Evolutionary conservation across 805 yeast species (phyloP).

Genomic region (Teunomyces aglyptinius): DNA sequence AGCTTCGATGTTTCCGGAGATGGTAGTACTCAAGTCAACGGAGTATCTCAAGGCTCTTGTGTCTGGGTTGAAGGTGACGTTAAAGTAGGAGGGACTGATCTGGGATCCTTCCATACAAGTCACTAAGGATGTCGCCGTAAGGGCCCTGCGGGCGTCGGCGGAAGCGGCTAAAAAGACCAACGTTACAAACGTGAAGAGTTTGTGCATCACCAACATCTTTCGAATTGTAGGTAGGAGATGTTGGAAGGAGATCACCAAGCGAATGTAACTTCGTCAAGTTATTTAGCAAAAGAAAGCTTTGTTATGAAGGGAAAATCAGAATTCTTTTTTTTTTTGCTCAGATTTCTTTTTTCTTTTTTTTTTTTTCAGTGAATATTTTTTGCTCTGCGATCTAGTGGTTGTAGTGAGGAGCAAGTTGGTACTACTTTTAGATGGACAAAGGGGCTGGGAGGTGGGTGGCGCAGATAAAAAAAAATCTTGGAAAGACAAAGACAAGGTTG

Average conservation of each 20-base stretch:
- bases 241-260: constrained; percentile 1
- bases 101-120: constrained; percentile 80
- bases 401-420: not conserved
- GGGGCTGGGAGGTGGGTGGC: not conserved
- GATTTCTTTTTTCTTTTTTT: not conserved
- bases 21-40: constrained; percentile 65
- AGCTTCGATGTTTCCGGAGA: constrained; percentile 66
- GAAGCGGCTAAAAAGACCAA: not conserved
- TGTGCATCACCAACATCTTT: constrained; percentile 1
- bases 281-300: not conserved
- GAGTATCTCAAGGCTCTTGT: constrained; percentile 65
- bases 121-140: constrained; percentile 72
- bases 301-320: not conserved
- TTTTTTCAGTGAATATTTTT: not conserved
- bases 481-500: not conserved
- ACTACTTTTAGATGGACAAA: not conserved
- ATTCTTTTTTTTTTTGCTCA: not conserved
- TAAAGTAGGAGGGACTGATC: constrained; percentile 69
- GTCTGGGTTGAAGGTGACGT: constrained; percentile 74
- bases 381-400: not conserved
- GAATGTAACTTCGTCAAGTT: constrained; percentile 2
- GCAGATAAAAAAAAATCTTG: not conserved
- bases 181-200: constrained; percentile 1
- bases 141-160: constrained; percentile 21
- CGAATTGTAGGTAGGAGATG: not conserved